phyloP scores from a whole-genome alignment of 371 early-diverging fungal species.

The Chytridiales sp. region DNA sequence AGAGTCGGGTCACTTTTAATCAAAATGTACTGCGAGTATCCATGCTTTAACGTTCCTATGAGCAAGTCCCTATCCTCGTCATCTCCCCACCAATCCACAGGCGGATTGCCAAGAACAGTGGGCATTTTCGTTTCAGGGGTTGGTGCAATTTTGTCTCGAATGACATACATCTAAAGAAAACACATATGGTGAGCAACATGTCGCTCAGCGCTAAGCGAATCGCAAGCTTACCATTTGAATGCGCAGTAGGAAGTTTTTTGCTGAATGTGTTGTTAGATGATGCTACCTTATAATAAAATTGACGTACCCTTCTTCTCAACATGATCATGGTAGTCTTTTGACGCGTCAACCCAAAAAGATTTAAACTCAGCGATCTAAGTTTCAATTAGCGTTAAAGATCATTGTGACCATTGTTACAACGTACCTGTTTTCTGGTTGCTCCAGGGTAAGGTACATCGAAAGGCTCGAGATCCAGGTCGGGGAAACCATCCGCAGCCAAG shows the following conservation, averaged over 20 bases:
- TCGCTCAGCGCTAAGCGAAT: background rate
- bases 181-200: background rate
- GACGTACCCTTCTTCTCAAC: conserved; percentile 58
- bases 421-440: conserved; percentile 30
- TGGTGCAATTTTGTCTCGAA: conserved; percentile 61
- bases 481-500: conserved; percentile 17
- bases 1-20: conserved; percentile 24
- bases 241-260: conserved; percentile 71
- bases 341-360: conserved; percentile 67
- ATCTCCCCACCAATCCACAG: conserved; percentile 79
- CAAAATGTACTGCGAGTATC: conserved; percentile 68
- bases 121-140: conserved; percentile 56
- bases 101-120: conserved; percentile 54
- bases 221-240: conserved; percentile 55
- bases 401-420: background rate
- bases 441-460: conserved; percentile 25
- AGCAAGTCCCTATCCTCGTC: conserved; percentile 80
- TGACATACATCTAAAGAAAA: conserved; percentile 54
- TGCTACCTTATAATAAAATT: too few relatives aligned
- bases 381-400: background rate
- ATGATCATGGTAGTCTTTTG: conserved; percentile 71
- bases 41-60: conserved; percentile 76
- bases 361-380: conserved; percentile 34
- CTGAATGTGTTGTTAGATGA: conserved; percentile 16
- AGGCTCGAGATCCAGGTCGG: conserved; percentile 10